These are phyloP conservation scores for Colletotrichum sp. DNA, from an alignment of 2,329 filamentous ascomycete species.

Conservation along the genomic window DNA sequence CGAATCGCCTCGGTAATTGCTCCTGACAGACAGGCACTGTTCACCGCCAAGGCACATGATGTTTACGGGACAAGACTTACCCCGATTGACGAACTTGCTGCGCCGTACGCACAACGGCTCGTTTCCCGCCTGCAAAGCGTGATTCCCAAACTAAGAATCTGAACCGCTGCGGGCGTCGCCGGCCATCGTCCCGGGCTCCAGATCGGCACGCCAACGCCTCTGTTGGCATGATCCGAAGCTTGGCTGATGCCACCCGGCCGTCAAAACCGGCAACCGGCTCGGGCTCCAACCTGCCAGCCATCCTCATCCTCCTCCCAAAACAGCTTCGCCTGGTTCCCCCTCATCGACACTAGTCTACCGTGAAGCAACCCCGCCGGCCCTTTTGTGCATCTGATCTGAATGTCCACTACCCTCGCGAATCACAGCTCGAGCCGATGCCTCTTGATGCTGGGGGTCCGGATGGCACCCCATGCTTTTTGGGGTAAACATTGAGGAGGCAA, in stretches of 20 bases:
- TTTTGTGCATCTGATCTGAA: background rate
- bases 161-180: background rate
- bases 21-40: background rate
- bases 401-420: background rate
- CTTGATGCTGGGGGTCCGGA: background rate
- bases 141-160: background rate
- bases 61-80: background rate
- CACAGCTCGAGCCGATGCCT: background rate
- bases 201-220: constrained; percentile 1
- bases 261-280: background rate
- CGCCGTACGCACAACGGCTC: background rate
- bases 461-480: background rate
- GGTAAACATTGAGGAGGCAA: background rate
- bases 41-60: background rate
- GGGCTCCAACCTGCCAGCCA: background rate
- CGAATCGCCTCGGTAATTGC: background rate
- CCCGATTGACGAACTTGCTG: background rate
- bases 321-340: background rate
- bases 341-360: background rate
- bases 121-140: background rate
- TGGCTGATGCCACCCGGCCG: constrained; percentile 9
- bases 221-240: background rate
- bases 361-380: background rate
- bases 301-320: background rate
- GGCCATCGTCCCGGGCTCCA: background rate